These are phyloP conservation scores for Penicillium alfredii DNA, from an alignment of 495 filamentous ascomycete genomes.

Conservation along the genomic window DNA sequence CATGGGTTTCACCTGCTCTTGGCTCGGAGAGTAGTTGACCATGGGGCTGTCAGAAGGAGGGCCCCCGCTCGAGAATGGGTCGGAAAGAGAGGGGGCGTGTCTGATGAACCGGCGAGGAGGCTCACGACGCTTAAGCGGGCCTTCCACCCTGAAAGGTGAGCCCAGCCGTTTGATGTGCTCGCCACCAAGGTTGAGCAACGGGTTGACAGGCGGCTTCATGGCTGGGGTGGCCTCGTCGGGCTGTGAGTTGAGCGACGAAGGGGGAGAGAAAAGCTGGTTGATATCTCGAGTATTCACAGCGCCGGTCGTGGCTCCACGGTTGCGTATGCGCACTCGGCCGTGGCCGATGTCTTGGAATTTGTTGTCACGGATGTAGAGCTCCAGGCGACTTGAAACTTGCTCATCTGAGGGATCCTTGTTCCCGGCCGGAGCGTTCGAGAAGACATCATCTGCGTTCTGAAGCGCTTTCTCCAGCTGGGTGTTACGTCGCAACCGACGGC, in stretches of 20 bases:
- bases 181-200: conserved; percentile 27
- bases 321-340: conserved; percentile 46
- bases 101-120: conserved; percentile 23
- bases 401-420: conserved; percentile 40
- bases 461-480: conserved; percentile 43
- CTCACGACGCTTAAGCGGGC: conserved; percentile 21
- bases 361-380: conserved; percentile 43
- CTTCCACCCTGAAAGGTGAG: conserved; percentile 46
- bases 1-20: conserved; percentile 11
- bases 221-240: conserved; percentile 22
- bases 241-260: conserved; percentile 34
- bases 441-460: conserved; percentile 48
- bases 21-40: conserved; percentile 12
- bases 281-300: conserved; percentile 35
- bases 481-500: conserved; percentile 42
- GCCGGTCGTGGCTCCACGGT: conserved; percentile 45
- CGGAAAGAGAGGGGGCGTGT: conserved; percentile 39
- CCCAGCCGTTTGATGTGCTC: conserved; percentile 45
- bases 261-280: conserved; percentile 46
- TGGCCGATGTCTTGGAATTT: conserved; percentile 39
- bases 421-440: conserved; percentile 36
- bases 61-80: conserved; percentile 33
- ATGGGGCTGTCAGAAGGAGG: conserved; percentile 13
- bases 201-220: conserved; percentile 24
- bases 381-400: conserved; percentile 42